These are phyloP conservation scores for Boletellus ananas DNA, from an alignment of 768 basidiomycete genomes.

Conservation along the genomic window DNA sequence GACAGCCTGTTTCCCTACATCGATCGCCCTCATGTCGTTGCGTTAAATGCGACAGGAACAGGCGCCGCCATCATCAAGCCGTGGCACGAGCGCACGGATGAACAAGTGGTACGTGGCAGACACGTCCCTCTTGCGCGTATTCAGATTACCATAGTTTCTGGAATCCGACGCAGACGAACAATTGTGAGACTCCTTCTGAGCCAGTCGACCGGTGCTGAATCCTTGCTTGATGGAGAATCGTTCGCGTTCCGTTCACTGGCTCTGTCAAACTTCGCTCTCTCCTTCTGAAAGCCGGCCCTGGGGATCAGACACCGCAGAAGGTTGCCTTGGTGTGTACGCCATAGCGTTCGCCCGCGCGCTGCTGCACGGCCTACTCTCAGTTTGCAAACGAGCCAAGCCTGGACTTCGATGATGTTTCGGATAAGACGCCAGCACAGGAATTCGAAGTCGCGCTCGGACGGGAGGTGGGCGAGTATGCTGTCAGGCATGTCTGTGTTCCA, in stretches of 20 bases:
- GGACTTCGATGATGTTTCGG: conserved; percentile 73
- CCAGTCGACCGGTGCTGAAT: conserved; percentile 3
- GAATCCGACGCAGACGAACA: conserved; percentile 93
- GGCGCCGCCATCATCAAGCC: conserved; percentile 74
- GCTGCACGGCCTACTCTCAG: conserved; percentile 33
- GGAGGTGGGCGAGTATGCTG: conserved; percentile 80
- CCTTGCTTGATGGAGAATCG: conserved; percentile 47
- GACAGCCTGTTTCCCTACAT: conserved; percentile 75
- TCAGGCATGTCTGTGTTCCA: conserved; percentile 54
- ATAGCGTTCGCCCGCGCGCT: neutral
- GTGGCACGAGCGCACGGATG: conserved; percentile 76
- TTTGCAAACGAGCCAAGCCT: conserved; percentile 73
- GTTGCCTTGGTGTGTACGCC: conserved; percentile 57
- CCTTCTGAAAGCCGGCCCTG: conserved; percentile 80
- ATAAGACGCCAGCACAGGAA: conserved; percentile 65
- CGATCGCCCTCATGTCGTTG: conserved; percentile 76
- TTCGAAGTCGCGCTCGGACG: conserved; percentile 64
- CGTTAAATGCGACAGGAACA: conserved; percentile 59
- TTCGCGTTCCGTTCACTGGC: conserved; percentile 84
- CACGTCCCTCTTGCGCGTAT: neutral
- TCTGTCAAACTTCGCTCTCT: conserved; percentile 81
- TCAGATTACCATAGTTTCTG: conserved; percentile 49
- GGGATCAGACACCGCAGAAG: conserved; percentile 69
- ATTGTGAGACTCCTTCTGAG: conserved; percentile 45
- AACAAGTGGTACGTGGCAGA: conserved; percentile 51